Percentiles rank a stretch among this genome's conserved stretches.
Conservation (phyloP, 352 stramenopile species). For the Phytophthora cryptogea region DNA sequence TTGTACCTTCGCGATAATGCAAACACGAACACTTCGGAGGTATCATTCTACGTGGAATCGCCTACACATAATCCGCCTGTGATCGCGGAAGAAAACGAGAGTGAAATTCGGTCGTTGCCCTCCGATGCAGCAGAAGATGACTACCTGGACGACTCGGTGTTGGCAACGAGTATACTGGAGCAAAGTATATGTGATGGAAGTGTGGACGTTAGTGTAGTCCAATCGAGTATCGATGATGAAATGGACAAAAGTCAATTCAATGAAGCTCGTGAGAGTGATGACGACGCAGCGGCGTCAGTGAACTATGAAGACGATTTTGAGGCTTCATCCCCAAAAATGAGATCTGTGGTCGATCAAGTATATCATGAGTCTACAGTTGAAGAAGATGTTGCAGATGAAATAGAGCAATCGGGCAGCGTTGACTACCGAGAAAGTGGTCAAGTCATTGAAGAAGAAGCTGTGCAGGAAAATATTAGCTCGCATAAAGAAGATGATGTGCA, state of each 20-base stretch:
- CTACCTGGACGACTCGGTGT: not conserved
- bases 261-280: slow-evolving; percentile 3
- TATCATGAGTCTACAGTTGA: not conserved
- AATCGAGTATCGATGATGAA: slow-evolving; percentile 19
- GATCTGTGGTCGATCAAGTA: not conserved
- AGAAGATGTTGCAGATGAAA: slow-evolving; percentile 7
- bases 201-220: slow-evolving; percentile 4
- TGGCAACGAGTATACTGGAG: slow-evolving; percentile 13
- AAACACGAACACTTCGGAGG: not conserved
- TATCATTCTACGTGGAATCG: slow-evolving; percentile 5
- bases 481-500: not conserved
- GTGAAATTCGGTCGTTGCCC: slow-evolving; percentile 17
- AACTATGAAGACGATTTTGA: slow-evolving; percentile 60
- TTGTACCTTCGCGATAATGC: not conserved
- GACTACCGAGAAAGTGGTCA: slow-evolving; percentile 4
- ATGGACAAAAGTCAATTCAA: not conserved
- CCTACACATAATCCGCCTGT: not conserved
- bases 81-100: slow-evolving; percentile 13
- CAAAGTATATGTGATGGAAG: slow-evolving; percentile 18
- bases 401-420: not conserved
- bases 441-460: slow-evolving; percentile 4
- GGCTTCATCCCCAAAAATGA: slow-evolving; percentile 26
- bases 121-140: slow-evolving; percentile 4
- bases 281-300: slow-evolving; percentile 21
- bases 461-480: not conserved